Evolutionary conservation across 2,329 filamentous ascomycete genomes (phyloP), one percentile per base, ranked within the genome.

Genomic region (Colletotrichum nymphaeae): DNA sequence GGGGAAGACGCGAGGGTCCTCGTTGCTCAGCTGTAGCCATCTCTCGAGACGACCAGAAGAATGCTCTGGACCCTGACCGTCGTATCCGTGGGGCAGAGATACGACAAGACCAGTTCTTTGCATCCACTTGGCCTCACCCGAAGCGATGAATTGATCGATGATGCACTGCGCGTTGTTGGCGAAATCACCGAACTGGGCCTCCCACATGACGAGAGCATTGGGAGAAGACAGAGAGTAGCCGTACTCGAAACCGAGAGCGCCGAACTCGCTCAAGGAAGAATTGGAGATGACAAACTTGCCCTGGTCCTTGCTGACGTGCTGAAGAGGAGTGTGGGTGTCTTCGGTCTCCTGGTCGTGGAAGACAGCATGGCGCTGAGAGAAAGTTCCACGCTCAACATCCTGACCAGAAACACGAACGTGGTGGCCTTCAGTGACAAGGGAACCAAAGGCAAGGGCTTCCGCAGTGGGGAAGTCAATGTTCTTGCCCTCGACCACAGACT

Each of bases 131-230:
- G 94, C 93, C 86, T 99, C 97, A 81, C 97, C 97, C 75, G 97
- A 98, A 63, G 97, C 96, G 79, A 99, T 93, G 86, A 99, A 99
- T 86, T 99, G 97, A 84, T 99, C 97, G 81, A 99, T 97, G 84
- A 99, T 97, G 83, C 95, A 97, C 86, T 99, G 97, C 56, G 97
- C 96, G 81, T 98, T 99, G 90, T 99, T 99, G 89, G 97, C 97
- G 80, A 99, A 99, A 85, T 99, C 97, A 88, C 97, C 97, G 80
- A 99, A 99, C 85, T 99, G 97, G 49, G 97, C 97, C 87, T 99
- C 97, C 97, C 97, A 99, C 92, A 99, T 97, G 78, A 99, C 96
- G 30, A 99, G 91, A 49, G 97, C 96, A 82, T 98, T 97, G 71
- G 97, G 97, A 35, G 97, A 98, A 32, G 95, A 97, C 74, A 99